phyloP scores from a whole-genome alignment of 495 filamentous ascomycete species.

The Immersiella caudata region DNA sequence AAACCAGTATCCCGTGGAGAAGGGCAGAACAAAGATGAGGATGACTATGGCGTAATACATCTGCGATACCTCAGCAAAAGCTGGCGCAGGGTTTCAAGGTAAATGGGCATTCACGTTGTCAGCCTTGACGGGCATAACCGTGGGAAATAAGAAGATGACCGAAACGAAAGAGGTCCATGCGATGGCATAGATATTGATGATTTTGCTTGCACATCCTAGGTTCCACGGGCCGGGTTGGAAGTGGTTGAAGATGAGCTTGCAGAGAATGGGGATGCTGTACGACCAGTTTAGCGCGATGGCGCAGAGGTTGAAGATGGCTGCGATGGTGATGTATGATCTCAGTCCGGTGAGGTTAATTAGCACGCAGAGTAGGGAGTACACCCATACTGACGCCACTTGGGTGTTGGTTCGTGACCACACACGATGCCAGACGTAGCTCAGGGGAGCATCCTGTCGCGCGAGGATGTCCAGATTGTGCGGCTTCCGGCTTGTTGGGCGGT shows the following conservation, averaged over 20 bases:
- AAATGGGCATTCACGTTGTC: too few relatives aligned
- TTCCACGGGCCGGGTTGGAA: too few relatives aligned
- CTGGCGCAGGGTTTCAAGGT: too few relatives aligned
- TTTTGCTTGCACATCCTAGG: too few relatives aligned
- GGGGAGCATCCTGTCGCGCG: conserved; percentile 57
- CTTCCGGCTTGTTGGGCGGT: conserved; percentile 60
- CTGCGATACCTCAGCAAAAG: too few relatives aligned
- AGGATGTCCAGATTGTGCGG: conserved; percentile 63
- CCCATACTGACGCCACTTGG: conserved; percentile 61
- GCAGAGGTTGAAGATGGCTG: conserved; percentile 60
- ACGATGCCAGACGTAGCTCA: conserved; percentile 54
- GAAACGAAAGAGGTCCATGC: too few relatives aligned
- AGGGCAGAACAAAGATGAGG: neutral
- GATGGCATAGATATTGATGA: too few relatives aligned
- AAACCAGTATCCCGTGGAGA: too few relatives aligned
- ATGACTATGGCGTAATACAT: conserved; percentile 1
- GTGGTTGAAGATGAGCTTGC: conserved; percentile 17
- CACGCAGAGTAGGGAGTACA: conserved; percentile 57
- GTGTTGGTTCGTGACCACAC: conserved; percentile 54
- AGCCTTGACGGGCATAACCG: too few relatives aligned
- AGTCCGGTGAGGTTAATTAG: conserved; percentile 63
- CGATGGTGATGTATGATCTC: conserved; percentile 59
- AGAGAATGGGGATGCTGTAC: conserved; percentile 63
- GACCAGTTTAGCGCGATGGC: conserved; percentile 63
- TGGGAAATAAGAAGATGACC: too few relatives aligned